Evolutionary conservation across 176 grass and related monocot genomes (phyloP), one percentile per base, ranked within the genome.

Genomic region (Paspalum vaginatum): DNA sequence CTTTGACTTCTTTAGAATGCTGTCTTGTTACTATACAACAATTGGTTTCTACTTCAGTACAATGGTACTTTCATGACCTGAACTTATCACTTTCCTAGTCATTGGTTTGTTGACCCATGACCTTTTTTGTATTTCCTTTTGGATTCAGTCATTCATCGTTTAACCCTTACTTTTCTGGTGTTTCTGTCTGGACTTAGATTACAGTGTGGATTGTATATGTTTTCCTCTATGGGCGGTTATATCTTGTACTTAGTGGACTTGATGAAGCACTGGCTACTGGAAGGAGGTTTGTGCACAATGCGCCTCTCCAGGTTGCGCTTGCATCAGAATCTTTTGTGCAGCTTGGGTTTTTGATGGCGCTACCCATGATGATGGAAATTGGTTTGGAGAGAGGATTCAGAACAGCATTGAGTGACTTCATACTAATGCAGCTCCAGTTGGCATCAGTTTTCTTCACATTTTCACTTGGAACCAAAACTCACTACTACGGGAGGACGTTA

Each of bases 311-410:
- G 70, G 95, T 98, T 74, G 95, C 95, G 65, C 92, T 98, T 68
- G 95, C 92, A 15, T 98, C 95, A 5, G 89, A 98, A 56, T 98
- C 95, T 44, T 95, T 98, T 70, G 95, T 98, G 49, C 95, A 98
- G 51, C 95, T 98, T 68, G 95, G 95, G 17, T 85, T 98, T 77
- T 84, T 98, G 61, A 98, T 98, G 95, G 95, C 95, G 11, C 63
- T 98, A 11, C 95, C 95, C 54, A 98, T 98, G 95, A 92, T 98
- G 95, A 98, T 98, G 95, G 95, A 98, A 67, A 98, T 94, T 18
- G 95, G 95, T 46, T 71, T 98, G 55, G 95, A 98, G 76, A 94
- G 92, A 70, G 95, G 95, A 72, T 98, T 98, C 81, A 93, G 95
- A 70, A 99, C 90, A 12, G 96, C 96, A 69, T 82, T 99, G 48